Evolutionary conservation across 2,329 filamentous ascomycete species (phyloP), one percentile per base, ranked within the genome.

Genomic region (Piedraia hortae): DNA sequence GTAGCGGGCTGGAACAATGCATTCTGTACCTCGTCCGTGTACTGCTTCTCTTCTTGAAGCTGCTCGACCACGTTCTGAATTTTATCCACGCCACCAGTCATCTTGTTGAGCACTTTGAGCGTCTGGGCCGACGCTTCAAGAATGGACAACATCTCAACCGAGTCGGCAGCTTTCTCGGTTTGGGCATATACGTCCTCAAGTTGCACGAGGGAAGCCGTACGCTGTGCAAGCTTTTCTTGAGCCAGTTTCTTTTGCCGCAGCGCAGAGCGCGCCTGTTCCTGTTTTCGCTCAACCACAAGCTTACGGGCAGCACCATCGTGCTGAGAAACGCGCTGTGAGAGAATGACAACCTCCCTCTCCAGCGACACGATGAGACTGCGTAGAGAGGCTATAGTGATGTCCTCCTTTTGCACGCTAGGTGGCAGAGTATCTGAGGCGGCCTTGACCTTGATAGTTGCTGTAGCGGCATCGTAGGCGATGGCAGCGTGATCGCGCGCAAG

Each of bases 81-180:
- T 22, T 54, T 57, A 32, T 75, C 70, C 1, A 61, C 57, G 1
- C 75, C 73, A 20, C 85, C 85, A 11, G 78, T 59, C 39, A 75
- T 62, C 20, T 59, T 55, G 39, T 90, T 78, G 14, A 97, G 54
- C 12, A 51, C 54, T 31, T 60, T 59, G 15, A 97, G 55, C 1
- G 73, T 75, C 15, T 56, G 57, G 0, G 70, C 62, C 29, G 74
- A 77, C 9, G 66, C 59, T 37, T 77, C 63, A 68, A 97, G 80
- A 4, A 78, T 68, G 27, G 61, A 59, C 5, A 93, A 64, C 8
- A 91, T 59, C 34, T 77, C 70, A 5, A 88, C 64, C 30, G 91
- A 74, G 43, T 80, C 73, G 0, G 65, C 59, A 0, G 85, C 85
- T 43, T 82, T 67, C 41, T 90, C 69, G 23, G 97, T 73, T 38